Percentiles rank a stretch among this genome's conserved stretches.
These are phyloP conservation scores for Rhynchosporium agropyri DNA, from an alignment of 2,329 filamentous ascomycete genomes.

Conservation along the genomic window DNA sequence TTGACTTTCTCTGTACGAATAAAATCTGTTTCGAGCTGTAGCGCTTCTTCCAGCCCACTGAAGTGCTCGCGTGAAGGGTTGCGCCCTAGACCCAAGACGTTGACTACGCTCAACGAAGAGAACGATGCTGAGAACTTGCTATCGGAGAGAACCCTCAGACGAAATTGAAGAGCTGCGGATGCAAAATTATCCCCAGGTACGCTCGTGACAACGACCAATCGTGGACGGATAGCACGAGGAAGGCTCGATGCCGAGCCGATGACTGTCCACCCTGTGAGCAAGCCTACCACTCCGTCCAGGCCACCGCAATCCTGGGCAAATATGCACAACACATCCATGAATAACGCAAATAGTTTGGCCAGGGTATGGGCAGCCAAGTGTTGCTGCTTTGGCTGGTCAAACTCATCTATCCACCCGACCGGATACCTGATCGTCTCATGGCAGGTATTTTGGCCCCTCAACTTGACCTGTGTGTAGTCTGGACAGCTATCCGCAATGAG, in stretches of 20 bases:
- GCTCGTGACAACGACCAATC: neutral
- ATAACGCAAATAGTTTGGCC: conserved; percentile 32
- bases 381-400: conserved; percentile 8
- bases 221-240: conserved; percentile 10
- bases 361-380: conserved; percentile 23
- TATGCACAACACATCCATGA: conserved; percentile 36
- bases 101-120: neutral
- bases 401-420: conserved; percentile 21
- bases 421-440: conserved; percentile 24
- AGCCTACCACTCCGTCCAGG: conserved; percentile 25
- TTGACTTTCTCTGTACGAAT: conserved; percentile 21
- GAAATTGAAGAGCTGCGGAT: neutral
- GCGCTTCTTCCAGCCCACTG: conserved; percentile 17
- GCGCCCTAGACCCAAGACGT: neutral
- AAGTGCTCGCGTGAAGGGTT: neutral
- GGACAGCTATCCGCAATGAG: conserved; percentile 28
- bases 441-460: conserved; percentile 22
- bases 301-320: conserved; percentile 35
- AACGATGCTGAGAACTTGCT: neutral
- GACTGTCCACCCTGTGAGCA: conserved; percentile 27
- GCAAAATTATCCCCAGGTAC: neutral
- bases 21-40: conserved; percentile 22
- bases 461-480: conserved; percentile 16
- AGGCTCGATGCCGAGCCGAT: conserved; percentile 31
- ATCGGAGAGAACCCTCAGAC: neutral